These are phyloP conservation scores for Penicillium italicum DNA, from an alignment of 2,329 filamentous ascomycete genomes.

Conservation along the genomic window DNA sequence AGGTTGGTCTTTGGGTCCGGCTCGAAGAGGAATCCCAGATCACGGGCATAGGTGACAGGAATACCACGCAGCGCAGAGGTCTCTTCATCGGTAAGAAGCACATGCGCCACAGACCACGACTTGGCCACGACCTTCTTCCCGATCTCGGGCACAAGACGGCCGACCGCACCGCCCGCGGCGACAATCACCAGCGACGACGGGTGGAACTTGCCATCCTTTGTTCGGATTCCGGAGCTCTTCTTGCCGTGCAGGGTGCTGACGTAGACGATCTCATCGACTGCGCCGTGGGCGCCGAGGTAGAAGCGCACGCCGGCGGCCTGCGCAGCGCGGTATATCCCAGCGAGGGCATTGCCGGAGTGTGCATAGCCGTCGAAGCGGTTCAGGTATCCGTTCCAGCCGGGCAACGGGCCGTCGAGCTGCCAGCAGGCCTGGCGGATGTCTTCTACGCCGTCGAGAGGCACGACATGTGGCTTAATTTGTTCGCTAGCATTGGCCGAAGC, in stretches of 20 bases:
- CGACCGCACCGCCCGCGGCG: conserved; percentile 51
- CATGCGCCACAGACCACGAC: conserved; percentile 58
- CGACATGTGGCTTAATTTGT: conserved; percentile 41
- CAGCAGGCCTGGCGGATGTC: conserved; percentile 47
- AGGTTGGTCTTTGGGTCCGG: conserved; percentile 57
- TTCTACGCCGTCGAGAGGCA: conserved; percentile 33
- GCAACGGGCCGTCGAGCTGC: conserved; percentile 50
- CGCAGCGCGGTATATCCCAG: conserved; percentile 46
- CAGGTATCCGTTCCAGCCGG: conserved; percentile 57
- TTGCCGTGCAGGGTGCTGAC: conserved; percentile 14
- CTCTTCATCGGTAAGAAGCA: conserved; percentile 56
- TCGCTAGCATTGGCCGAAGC: conserved; percentile 35
- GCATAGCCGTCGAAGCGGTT: conserved; percentile 58
- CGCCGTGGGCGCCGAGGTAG: conserved; percentile 41
- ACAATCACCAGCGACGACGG: conserved; percentile 46
- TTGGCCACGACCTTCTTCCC: conserved; percentile 53
- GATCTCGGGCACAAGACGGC: conserved; percentile 49
- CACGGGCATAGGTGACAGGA: conserved; percentile 59
- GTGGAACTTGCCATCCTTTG: conserved; percentile 39
- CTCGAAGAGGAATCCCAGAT: conserved; percentile 64
- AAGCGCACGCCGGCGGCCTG: conserved; percentile 43
- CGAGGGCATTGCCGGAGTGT: conserved; percentile 53
- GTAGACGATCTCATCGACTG: conserved; percentile 43
- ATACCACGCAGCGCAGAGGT: conserved; percentile 54
- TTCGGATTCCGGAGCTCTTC: conserved; percentile 36